These are phyloP conservation scores for Picochlorum sp. DNA, from an alignment of 139 green algal species.

Conservation along the genomic window DNA sequence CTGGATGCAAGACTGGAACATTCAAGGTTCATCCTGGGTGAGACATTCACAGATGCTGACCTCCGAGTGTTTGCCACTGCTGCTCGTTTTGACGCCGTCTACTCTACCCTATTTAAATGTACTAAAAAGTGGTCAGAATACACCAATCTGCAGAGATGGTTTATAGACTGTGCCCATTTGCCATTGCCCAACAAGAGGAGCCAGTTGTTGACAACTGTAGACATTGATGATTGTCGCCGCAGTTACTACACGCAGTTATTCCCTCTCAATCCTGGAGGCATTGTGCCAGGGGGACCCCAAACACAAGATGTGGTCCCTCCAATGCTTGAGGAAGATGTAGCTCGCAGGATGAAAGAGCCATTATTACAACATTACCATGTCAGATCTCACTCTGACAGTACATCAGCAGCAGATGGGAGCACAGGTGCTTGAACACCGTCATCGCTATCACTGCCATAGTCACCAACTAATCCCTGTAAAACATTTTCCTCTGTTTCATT, in stretches of 20 bases:
- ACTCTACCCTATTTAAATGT: conserved; percentile 86
- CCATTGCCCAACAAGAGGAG: conserved; percentile 29
- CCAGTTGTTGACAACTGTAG: conserved; percentile 44
- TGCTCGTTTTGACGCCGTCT: conserved; percentile 66
- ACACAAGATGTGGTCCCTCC: not conserved
- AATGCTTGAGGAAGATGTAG: not conserved
- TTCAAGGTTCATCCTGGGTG: conserved; percentile 64
- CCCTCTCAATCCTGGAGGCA: conserved; percentile 83
- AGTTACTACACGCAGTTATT: conserved; percentile 83
- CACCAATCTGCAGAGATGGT: conserved; percentile 59
- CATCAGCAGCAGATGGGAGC: conserved; percentile 8
- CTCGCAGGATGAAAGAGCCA: not conserved
- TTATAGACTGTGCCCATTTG: conserved; percentile 59
- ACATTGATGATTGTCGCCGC: conserved; percentile 61
- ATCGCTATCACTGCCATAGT: conserved; percentile 2
- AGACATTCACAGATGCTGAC: conserved; percentile 75
- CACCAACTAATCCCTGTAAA: not conserved
- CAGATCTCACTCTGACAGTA: not conserved
- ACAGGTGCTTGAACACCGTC: not conserved
- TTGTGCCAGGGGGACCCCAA: conserved; percentile 65
- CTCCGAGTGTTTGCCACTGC: conserved; percentile 75
- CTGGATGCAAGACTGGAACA: conserved; percentile 52
- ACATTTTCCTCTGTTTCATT: not conserved
- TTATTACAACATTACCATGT: not conserved
- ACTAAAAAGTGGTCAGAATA: conserved; percentile 58